Evolutionary conservation across 768 basidiomycete species (phyloP), one percentile per base, ranked within the genome.

Genomic region (Leucocoprinus birnbaumii): DNA sequence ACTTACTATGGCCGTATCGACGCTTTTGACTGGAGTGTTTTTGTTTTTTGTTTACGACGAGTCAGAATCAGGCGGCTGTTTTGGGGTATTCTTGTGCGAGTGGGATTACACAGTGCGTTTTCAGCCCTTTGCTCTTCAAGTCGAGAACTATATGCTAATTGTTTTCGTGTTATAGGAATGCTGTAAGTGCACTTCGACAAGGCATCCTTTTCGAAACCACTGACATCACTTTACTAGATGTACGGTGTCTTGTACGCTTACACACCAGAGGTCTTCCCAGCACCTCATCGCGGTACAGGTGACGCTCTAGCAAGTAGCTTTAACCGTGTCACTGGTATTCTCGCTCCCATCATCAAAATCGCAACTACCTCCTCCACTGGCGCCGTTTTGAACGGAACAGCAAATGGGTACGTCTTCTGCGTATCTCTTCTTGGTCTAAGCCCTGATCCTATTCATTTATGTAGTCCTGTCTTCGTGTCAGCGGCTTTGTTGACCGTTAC

Each of bases 241-340:
- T 80, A 80, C 56, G 80, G 78, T 9, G 72, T 80, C 9, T 68
- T 82, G 13, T 84, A 77, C 51, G 80, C 80, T 1, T 82, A 82
- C 59, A 83, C 82, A 7, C 82, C 82, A 1, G 82, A 84, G 61
- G 78, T 80, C 18, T 84, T 84, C 68, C 79, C 82, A 0, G 78
- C 79, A 0, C 77, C 79, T 2, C 79, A 80, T 58, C 74, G 82
- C 34, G 82, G 82, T 2, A 81, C 80, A 0, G 80, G 79, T 9
- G 77, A 80, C 53, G 80, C 80, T 2, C 57, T 73, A 73, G 59
- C 76, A 66, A 58, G 73, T 72, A 57, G 76, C 72, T 70, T 80
- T 59, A 82, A 82, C 61, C 71, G 77, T 34, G 70, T 79, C 38
- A 73, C 72, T 31, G 79, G 77, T 10, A 65, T 80, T 51, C 72